Percentiles rank a stretch among this genome's conserved stretches.
Conservation (phyloP, 176 grass and related monocot species). For the Oryza meridionalis region DNA sequence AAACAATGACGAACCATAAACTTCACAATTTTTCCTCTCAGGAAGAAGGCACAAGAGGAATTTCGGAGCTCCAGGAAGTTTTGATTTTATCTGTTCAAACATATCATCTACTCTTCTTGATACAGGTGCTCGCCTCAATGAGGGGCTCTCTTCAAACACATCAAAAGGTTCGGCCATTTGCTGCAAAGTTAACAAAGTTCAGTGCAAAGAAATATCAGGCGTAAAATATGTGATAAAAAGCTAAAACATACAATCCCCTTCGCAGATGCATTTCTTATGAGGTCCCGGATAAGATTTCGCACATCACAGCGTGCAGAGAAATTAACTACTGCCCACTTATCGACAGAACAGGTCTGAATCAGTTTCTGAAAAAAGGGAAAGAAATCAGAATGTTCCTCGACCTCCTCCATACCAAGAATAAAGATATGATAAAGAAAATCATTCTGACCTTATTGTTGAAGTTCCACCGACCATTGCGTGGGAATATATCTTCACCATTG, state of each 20-base stretch:
- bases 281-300: slow-evolving; percentile 54
- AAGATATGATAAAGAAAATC: background rate
- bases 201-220: slow-evolving; percentile 2
- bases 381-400: slow-evolving; percentile 13
- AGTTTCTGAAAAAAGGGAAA: slow-evolving; percentile 59
- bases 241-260: slow-evolving; percentile 78
- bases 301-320: slow-evolving; percentile 79
- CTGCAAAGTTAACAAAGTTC: slow-evolving; percentile 41
- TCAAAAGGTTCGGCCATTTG: slow-evolving; percentile 57
- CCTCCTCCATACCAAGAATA: background rate
- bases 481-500: slow-evolving; percentile 63
- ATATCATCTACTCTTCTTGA: slow-evolving; percentile 70
- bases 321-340: slow-evolving; percentile 76
- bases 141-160: slow-evolving; percentile 66
- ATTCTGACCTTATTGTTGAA: slow-evolving; percentile 72
- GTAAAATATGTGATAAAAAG: slow-evolving; percentile 6
- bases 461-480: slow-evolving; percentile 83
- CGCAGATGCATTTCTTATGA: slow-evolving; percentile 54
- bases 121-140: slow-evolving; percentile 51
- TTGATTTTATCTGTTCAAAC: slow-evolving; percentile 67
- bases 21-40: slow-evolving; percentile 89
- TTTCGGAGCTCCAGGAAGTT: slow-evolving; percentile 64
- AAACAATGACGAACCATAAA: slow-evolving; percentile 73
- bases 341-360: slow-evolving; percentile 41
- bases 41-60: slow-evolving; percentile 86